Conservation (phyloP, 2,329 filamentous ascomycete genomes). For the Penicillium sp. region DNA sequence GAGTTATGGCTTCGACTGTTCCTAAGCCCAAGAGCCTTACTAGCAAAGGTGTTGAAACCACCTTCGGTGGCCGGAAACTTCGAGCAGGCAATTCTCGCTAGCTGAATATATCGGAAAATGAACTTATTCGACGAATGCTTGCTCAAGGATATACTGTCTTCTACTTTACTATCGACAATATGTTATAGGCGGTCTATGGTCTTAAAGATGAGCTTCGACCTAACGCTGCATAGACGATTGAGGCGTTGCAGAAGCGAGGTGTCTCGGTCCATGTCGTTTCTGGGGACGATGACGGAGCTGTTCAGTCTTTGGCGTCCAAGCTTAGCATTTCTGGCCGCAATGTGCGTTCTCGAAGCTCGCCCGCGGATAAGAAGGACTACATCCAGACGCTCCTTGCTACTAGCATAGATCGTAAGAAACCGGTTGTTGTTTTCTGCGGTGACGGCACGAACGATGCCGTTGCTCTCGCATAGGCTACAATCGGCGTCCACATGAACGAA, state of each 20-base stretch:
- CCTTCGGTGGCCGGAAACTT: conserved; percentile 12
- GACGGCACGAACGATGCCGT: conserved; percentile 77
- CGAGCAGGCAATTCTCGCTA: conserved; percentile 32
- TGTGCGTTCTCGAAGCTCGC: conserved; percentile 46
- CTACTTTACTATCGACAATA: conserved; percentile 51
- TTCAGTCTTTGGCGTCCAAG: conserved; percentile 45
- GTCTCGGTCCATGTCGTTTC: conserved; percentile 54
- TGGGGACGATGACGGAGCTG: conserved; percentile 52
- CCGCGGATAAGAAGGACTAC: conserved; percentile 54
- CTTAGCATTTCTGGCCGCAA: conserved; percentile 41
- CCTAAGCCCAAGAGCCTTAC: conserved; percentile 23
- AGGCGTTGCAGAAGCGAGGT: conserved; percentile 46
- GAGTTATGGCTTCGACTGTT: conserved; percentile 13
- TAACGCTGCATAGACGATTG: conserved; percentile 51
- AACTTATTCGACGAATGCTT: conserved; percentile 34
- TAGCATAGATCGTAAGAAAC: conserved; percentile 7
- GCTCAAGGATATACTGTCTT: conserved; percentile 50
- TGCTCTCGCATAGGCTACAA: conserved; percentile 64
- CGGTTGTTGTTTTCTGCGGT: conserved; percentile 64
- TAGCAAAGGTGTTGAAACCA: conserved; percentile 31
- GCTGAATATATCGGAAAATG: conserved; percentile 33
- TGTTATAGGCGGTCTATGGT: conserved; percentile 48
- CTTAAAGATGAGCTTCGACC: conserved; percentile 48
- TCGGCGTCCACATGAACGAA: conserved; percentile 65
- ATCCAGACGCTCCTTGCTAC: conserved; percentile 36